These are phyloP conservation scores for Phytophthora syringae DNA, from an alignment of 352 stramenopile species.

Conservation along the genomic window DNA sequence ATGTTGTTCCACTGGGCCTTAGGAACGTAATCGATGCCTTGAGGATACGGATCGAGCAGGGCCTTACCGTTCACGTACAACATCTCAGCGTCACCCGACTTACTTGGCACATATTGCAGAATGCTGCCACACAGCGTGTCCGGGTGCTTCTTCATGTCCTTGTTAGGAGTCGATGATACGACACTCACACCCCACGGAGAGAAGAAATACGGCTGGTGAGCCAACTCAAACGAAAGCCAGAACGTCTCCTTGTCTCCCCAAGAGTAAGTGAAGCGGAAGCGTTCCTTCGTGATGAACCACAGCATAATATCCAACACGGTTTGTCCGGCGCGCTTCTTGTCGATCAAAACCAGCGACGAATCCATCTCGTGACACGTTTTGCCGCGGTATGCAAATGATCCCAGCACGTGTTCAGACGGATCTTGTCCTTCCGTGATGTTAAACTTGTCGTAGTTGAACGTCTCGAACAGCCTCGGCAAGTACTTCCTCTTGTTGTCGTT, in stretches of 20 bases:
- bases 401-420: conserved; percentile 7
- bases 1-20: conserved; percentile 31
- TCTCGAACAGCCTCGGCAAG: conserved; percentile 18
- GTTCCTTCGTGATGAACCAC: conserved; percentile 33
- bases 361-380: conserved; percentile 37
- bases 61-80: conserved; percentile 34
- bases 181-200: conserved; percentile 33
- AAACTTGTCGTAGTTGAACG: conserved; percentile 28
- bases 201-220: conserved; percentile 23
- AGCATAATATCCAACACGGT: conserved; percentile 27
- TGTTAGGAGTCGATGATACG: conserved; percentile 25
- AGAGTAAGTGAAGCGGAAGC: conserved; percentile 30
- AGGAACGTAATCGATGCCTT: conserved; percentile 21
- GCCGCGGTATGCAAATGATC: conserved; percentile 23
- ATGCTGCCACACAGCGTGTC: conserved; percentile 33
- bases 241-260: conserved; percentile 37
- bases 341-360: conserved; percentile 28
- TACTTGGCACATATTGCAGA: conserved; percentile 33
- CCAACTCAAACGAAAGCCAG: conserved; percentile 30
- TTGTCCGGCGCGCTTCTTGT: conserved; percentile 22
- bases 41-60: conserved; percentile 24
- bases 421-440: conserved; percentile 16
- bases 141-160: conserved; percentile 26
- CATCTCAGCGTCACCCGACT: conserved; percentile 21
- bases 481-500: conserved; percentile 20